A percentile compares a stretch with the other conserved stretches of the same genome.
Conservation (phyloP, 192 early-diverging fungal species). For the Chytriomyces sp. region DNA sequence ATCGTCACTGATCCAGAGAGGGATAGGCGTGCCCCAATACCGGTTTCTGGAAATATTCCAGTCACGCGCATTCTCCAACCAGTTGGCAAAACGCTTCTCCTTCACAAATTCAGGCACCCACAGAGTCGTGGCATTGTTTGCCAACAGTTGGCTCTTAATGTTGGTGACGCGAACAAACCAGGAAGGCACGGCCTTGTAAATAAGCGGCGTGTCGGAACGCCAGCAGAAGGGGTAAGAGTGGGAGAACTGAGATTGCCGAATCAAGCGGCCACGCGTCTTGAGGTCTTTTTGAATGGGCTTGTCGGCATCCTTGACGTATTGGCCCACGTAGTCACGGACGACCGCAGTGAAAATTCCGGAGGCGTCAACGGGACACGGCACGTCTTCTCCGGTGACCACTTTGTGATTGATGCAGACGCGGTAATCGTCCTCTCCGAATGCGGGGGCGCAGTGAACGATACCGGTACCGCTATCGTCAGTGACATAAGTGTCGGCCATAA, state of each 20-base stretch:
- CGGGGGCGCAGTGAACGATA: slow-evolving; percentile 96
- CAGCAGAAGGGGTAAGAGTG: slow-evolving; percentile 99
- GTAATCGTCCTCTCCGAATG: slow-evolving; percentile 99
- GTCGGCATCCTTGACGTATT: slow-evolving; percentile 96
- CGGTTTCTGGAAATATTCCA: slow-evolving; percentile 98
- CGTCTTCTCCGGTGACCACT: slow-evolving; percentile 78
- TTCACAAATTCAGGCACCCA: slow-evolving; percentile 98
- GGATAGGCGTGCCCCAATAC: slow-evolving; percentile 99
- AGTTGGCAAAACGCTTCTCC: slow-evolving; percentile 97
- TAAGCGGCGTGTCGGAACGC: slow-evolving; percentile 95
- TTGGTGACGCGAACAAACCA: slow-evolving; percentile 95
- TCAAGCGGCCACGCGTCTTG: slow-evolving; percentile 79
- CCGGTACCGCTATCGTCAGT: slow-evolving; percentile 94
- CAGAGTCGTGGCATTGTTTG: slow-evolving; percentile 82
- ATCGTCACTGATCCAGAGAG: slow-evolving; percentile 96
- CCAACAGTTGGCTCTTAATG: slow-evolving; percentile 80
- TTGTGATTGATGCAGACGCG: slow-evolving; percentile 83
- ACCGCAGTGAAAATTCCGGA: slow-evolving; percentile 77
- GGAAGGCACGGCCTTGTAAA: slow-evolving; percentile 94
- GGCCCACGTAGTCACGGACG: slow-evolving; percentile 76
- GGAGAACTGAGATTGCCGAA: slow-evolving; percentile 85
- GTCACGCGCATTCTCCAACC: slow-evolving; percentile 93
- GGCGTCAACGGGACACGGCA: slow-evolving; percentile 92
- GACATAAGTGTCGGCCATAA: slow-evolving; percentile 90
- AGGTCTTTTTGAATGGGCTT: slow-evolving; percentile 92